phyloP scores from a whole-genome alignment of 306 rosid genomes.

The Alnus rubra region DNA sequence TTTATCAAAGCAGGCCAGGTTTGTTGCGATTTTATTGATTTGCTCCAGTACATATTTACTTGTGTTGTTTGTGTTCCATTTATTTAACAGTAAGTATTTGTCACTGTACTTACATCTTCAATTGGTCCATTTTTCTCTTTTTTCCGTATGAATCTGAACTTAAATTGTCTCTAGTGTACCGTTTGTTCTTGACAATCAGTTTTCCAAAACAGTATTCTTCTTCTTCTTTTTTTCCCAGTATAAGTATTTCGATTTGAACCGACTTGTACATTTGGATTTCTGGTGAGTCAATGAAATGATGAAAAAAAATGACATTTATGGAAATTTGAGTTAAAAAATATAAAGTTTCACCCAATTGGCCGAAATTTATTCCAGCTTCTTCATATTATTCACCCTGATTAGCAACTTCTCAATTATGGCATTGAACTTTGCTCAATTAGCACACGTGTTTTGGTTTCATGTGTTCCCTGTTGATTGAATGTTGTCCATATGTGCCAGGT shows the following conservation, averaged over 20 bases:
- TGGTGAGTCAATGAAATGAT: not conserved
- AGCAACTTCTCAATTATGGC: not conserved
- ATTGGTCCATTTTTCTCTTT: not conserved
- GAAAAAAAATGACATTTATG: not conserved
- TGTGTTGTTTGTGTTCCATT: not conserved
- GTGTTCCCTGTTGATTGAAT: constrained; percentile 30
- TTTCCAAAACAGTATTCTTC: not conserved
- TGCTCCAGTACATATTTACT: not conserved
- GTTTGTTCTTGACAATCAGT: not conserved
- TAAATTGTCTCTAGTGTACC: not conserved
- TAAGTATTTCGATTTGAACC: not conserved
- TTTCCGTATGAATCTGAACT: not conserved
- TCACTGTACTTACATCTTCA: not conserved
- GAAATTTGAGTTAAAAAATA: not conserved
- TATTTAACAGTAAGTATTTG: not conserved
- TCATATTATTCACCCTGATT: not conserved
- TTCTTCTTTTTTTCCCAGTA: not conserved
- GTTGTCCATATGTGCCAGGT: constrained; percentile 58
- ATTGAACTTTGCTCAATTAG: not conserved
- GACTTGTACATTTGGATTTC: not conserved
- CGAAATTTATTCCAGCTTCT: not conserved
- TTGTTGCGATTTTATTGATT: constrained; percentile 27
- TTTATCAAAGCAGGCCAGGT: constrained; percentile 98
- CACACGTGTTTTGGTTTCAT: not conserved
- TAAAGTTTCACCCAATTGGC: not conserved